Conservation (phyloP, 1,284 basidiomycete genomes). For the Cutaneotrichosporon sp. region DNA sequence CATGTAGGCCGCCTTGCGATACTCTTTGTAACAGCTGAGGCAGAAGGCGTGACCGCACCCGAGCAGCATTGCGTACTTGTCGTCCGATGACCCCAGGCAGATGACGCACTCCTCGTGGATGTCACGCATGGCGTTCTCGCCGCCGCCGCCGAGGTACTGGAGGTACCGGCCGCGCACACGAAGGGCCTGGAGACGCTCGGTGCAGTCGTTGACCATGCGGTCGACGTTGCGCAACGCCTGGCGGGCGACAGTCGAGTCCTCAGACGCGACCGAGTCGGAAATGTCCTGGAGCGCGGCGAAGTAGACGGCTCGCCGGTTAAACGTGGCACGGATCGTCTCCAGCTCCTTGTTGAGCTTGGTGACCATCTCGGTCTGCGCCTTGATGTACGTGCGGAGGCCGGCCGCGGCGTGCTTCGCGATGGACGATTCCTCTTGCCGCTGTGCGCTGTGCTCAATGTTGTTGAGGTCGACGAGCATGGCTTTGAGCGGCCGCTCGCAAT, state of each 20-base stretch:
- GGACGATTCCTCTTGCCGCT: conserved; percentile 15
- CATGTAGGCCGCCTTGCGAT: conserved; percentile 27
- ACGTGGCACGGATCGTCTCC: conserved; percentile 42
- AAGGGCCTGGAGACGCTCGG: conserved; percentile 32
- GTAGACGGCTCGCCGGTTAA: conserved; percentile 48
- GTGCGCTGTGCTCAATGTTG: conserved; percentile 14
- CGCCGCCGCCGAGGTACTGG: conserved; percentile 31
- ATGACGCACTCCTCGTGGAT: conserved; percentile 47
- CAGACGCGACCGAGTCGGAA: conserved; percentile 45
- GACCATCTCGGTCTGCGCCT: conserved; percentile 26
- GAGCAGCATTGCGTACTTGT: conserved; percentile 38
- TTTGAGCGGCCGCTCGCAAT: conserved; percentile 45
- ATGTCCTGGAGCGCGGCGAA: conserved; percentile 51
- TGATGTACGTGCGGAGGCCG: conserved; percentile 14
- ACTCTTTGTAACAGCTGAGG: conserved; percentile 43
- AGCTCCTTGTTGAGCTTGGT: conserved; percentile 49
- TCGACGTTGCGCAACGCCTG: conserved; percentile 30
- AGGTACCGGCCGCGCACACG: conserved; percentile 43
- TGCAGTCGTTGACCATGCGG: conserved; percentile 30
- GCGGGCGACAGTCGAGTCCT: conserved; percentile 28
- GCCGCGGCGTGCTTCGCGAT: conserved; percentile 11
- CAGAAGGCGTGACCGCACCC: conserved; percentile 50
- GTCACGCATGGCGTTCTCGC: conserved; percentile 28
- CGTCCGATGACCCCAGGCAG: conserved; percentile 49
- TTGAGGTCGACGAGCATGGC: conserved; percentile 43